phyloP scores from a whole-genome alignment of 2,329 filamentous ascomycete species.

The Aspergillus japonicus region DNA sequence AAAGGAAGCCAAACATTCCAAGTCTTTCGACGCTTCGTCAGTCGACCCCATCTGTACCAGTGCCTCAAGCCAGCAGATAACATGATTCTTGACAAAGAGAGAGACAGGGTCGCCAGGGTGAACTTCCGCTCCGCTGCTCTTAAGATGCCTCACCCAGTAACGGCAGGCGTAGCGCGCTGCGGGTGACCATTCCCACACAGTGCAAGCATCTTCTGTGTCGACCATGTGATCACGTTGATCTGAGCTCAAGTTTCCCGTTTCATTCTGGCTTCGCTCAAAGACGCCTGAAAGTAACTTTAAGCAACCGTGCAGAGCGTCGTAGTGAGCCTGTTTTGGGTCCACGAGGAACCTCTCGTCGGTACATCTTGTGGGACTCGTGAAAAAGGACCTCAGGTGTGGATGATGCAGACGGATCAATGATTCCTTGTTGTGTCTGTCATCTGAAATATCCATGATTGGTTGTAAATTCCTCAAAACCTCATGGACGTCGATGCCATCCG shows the following conservation, averaged over 20 bases:
- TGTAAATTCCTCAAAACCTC: not conserved
- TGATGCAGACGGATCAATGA: not conserved
- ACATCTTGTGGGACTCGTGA: not conserved
- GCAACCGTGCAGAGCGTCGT: not conserved
- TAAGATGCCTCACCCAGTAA: not conserved
- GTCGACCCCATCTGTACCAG: not conserved
- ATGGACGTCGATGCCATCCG: not conserved
- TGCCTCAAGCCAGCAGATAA: not conserved
- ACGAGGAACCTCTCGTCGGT: not conserved
- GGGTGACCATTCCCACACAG: not conserved
- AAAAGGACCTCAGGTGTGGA: not conserved
- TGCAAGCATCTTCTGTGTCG: not conserved
- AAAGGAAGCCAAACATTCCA: not conserved
- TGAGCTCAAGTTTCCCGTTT: not conserved
- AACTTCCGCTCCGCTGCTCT: not conserved
- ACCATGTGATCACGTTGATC: not conserved
- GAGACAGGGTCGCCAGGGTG: not conserved
- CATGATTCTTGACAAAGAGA: not conserved
- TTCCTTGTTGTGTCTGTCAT: not conserved
- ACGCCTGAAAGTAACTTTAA: not conserved
- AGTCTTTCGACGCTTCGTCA: not conserved
- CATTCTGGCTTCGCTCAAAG: not conserved
- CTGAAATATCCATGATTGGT: not conserved
- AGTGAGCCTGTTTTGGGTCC: not conserved
- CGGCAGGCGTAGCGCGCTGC: not conserved